These are phyloP conservation scores for Cymbopogon citratus DNA, from an alignment of 176 grass and related monocot genomes.

Conservation along the genomic window DNA sequence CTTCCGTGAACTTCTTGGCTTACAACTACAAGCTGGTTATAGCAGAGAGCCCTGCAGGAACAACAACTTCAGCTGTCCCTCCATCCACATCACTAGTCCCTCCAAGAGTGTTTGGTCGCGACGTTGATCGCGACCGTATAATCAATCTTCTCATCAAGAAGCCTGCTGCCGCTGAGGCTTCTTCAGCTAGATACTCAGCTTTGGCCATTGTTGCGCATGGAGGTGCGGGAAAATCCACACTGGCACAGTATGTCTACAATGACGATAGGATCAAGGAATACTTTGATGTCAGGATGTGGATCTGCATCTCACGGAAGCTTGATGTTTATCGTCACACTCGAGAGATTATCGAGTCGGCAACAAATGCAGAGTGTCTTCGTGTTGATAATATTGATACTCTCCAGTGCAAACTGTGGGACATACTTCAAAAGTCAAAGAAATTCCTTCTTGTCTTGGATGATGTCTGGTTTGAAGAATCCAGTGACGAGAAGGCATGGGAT, in stretches of 20 bases:
- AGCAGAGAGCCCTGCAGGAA: too few species aligned
- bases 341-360: slow-evolving; percentile 14
- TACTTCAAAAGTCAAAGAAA: not conserved
- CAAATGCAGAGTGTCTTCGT: not conserved
- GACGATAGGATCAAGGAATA: not conserved
- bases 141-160: not conserved
- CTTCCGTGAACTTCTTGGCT: not conserved
- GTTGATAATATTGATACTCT: not conserved
- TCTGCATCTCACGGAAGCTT: not conserved
- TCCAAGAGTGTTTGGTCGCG: not conserved
- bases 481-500: not conserved
- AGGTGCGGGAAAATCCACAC: not conserved
- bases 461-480: not conserved
- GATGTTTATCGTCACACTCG: not conserved
- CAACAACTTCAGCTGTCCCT: not conserved
- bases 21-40: not conserved
- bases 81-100: not conserved
- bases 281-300: slow-evolving; percentile 24
- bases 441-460: slow-evolving; percentile 20
- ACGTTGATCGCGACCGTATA: not conserved
- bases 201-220: slow-evolving; percentile 2
- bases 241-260: slow-evolving; percentile 11
- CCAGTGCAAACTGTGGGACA: not conserved
- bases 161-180: too few species aligned
- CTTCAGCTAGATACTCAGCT: not conserved